These are phyloP conservation scores for Ricinus communis DNA, from an alignment of 345 rosid species.

Conservation along the genomic window DNA sequence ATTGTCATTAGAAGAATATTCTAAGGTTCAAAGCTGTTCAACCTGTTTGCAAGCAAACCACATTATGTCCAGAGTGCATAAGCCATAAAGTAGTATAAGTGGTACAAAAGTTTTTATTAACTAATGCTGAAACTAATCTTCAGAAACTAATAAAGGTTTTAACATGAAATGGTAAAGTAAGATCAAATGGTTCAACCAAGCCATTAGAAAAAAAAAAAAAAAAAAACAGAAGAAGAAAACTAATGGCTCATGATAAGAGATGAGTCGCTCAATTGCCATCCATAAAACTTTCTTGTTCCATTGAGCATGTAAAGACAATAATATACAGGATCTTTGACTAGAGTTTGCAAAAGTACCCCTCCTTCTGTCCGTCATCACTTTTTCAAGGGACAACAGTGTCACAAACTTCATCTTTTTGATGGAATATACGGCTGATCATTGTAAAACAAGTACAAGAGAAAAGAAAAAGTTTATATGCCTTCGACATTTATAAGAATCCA, in stretches of 20 bases:
- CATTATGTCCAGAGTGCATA: not conserved
- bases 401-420: no score
- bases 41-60: not conserved
- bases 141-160: not conserved
- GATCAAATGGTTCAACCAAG: not conserved
- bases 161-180: conserved; percentile 1
- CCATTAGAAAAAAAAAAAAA: no score
- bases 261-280: not conserved
- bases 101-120: not conserved
- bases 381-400: no score
- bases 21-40: not conserved
- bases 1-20: not conserved
- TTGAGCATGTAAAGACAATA: not conserved
- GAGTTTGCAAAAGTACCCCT: not conserved
- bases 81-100: not conserved
- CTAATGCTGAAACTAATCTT: not conserved
- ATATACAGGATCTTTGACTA: not conserved
- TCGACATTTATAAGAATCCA: no score
- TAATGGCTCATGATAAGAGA: no score
- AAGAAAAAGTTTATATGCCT: no score
- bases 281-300: not conserved
- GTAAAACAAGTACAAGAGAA: no score
- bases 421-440: no score
- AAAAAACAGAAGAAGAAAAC: not conserved
- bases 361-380: no score